Evolutionary conservation across 768 basidiomycete genomes (phyloP), one percentile per base, ranked within the genome.

Genomic region (Mycena leptocephala): DNA sequence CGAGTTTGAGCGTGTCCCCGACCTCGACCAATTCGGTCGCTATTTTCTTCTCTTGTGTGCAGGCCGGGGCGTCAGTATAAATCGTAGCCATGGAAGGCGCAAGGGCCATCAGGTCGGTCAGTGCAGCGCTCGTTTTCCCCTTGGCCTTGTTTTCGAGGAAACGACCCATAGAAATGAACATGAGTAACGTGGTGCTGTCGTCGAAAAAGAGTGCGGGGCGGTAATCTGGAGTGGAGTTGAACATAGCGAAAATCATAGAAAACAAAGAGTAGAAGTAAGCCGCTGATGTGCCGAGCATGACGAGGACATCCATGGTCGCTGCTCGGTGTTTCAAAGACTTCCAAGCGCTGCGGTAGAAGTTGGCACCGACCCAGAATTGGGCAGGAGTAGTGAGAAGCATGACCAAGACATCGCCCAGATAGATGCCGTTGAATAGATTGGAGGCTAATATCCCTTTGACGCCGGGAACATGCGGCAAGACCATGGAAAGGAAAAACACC

Each of bases 121-220:
- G 90, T 2, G 98, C 98, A 1, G 97, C 97, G 53, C 96, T 97
- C 2, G 98, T 99, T 85, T 95, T 96, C 35, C 98, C 98, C 85
- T 99, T 99, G 59, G 98, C 98, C 70, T 94, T 92, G 85, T 99
- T 99, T 87, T 99, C 98, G 62, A 99, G 90, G 86, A 94, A 98
- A 30, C 98, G 93, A 6, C 98, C 98, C 18, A 99, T 91, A 3
- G 96, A 97, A 80, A 99, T 95, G 83, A 99, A 99, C 87, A 94
- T 95, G 90, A 99, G 94, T 76, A 99, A 88, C 98, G 99, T 99
- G 24, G 98, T 98, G 81, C 96, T 98, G 2, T 98, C 99, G 86
- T 99, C 98, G 87, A 99, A 99, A 86, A 99, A 99, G 56, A 97
- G 90, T 82, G 94, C 91, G 2, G 98, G 98, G 24, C 92, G 93